Conservation (phyloP, 768 basidiomycete genomes). For the Lactifluus subvellereus region DNA sequence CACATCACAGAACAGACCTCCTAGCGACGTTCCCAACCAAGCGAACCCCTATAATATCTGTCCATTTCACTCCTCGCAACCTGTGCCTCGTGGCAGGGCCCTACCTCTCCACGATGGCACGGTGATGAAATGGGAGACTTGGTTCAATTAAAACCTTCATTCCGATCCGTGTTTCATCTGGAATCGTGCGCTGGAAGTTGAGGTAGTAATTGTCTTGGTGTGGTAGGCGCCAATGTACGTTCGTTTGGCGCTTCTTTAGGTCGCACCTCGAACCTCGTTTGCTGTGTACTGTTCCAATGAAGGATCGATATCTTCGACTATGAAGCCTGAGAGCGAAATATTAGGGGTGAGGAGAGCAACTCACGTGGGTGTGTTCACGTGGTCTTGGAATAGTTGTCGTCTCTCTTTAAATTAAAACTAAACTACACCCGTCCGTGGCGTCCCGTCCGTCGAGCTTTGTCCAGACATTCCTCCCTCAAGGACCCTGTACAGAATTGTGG, state of each 20-base stretch:
- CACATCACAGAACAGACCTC: constrained; percentile 69
- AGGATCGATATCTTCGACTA: not conserved
- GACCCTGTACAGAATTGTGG: not conserved
- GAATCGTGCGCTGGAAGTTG: not conserved
- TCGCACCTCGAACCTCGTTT: not conserved
- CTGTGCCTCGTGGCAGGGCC: constrained; percentile 84
- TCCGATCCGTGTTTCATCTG: constrained; percentile 10
- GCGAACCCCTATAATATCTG: constrained; percentile 85
- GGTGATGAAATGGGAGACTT: constrained; percentile 4
- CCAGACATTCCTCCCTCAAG: not conserved
- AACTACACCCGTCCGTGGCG: not conserved
- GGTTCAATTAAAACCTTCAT: not conserved
- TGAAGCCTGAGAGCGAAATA: not conserved
- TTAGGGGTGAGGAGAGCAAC: not conserved
- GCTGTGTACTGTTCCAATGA: not conserved
- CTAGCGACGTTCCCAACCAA: constrained; percentile 92
- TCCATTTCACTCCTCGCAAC: constrained; percentile 93
- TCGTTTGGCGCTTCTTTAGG: not conserved
- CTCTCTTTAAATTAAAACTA: too few species aligned
- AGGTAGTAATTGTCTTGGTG: not conserved
- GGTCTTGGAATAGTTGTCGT: not conserved
- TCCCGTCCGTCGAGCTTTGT: not conserved
- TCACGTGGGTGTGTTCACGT: constrained; percentile 12
- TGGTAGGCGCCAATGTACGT: not conserved
- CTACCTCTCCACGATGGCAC: constrained; percentile 52